These are phyloP conservation scores for Curvularia lunata DNA, from an alignment of 2,329 filamentous ascomycete species.

Conservation along the genomic window DNA sequence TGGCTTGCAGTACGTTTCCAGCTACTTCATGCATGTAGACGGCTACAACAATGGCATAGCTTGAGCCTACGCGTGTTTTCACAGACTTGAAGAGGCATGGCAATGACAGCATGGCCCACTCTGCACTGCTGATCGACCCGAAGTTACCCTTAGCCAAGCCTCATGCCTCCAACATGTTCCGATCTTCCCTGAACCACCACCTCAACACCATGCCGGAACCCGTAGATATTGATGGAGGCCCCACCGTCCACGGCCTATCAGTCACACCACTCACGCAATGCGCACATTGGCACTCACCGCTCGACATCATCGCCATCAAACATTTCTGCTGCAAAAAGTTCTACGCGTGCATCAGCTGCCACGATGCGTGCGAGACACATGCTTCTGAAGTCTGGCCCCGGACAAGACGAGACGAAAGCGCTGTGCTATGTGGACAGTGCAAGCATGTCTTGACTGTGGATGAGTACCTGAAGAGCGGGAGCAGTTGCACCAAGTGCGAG, in stretches of 20 bases:
- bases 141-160: slow-evolving; percentile 28
- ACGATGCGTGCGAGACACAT: slow-evolving; percentile 39
- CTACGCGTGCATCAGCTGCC: slow-evolving; percentile 48
- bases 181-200: slow-evolving; percentile 1
- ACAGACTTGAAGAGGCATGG: not conserved
- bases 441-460: slow-evolving; percentile 33
- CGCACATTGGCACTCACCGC: slow-evolving; percentile 39
- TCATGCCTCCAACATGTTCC: slow-evolving; percentile 18
- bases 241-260: slow-evolving; percentile 35
- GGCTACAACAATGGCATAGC: not conserved
- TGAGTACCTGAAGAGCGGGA: slow-evolving; percentile 42
- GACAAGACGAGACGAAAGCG: slow-evolving; percentile 25
- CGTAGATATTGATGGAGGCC: slow-evolving; percentile 2
- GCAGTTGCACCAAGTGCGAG: slow-evolving; percentile 35
- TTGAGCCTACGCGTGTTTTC: not conserved
- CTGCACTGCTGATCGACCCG: slow-evolving; percentile 21
- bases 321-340: slow-evolving; percentile 47
- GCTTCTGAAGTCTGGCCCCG: slow-evolving; percentile 31
- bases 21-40: not conserved
- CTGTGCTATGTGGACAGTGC: slow-evolving; percentile 44
- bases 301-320: slow-evolving; percentile 49
- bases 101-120: slow-evolving; percentile 18
- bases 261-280: slow-evolving; percentile 43
- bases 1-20: not conserved
- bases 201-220: slow-evolving; percentile 13